A percentile compares a stretch with the other conserved stretches of the same genome.
Conservation (phyloP, 306 rosid genomes). For the Senna tora region DNA sequence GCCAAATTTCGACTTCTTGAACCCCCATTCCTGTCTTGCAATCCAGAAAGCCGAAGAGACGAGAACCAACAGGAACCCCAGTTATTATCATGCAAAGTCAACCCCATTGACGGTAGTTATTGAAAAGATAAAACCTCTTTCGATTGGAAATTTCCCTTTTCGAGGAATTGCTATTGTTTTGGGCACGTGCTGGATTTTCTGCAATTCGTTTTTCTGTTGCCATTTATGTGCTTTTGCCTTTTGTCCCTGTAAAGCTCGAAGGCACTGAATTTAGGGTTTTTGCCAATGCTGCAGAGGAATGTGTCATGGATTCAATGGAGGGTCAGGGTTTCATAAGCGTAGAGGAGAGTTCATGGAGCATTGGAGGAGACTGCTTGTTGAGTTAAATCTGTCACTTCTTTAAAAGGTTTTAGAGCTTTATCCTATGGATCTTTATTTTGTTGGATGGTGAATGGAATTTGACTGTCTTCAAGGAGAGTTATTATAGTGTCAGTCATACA, state of each 20-base stretch:
- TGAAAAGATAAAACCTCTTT: background rate
- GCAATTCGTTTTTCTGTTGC: constrained; percentile 29
- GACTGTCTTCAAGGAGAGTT: constrained; percentile 14
- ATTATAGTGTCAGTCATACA: constrained; percentile 16
- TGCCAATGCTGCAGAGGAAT: constrained; percentile 44
- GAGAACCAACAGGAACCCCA: background rate
- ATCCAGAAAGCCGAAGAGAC: constrained; percentile 32
- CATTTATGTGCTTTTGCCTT: constrained; percentile 29
- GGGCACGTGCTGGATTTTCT: constrained; percentile 37
- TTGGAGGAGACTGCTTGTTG: constrained; percentile 43
- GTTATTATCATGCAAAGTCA: constrained; percentile 17
- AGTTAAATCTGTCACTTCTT: constrained; percentile 50
- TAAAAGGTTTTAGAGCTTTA: constrained; percentile 46
- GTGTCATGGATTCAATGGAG: constrained; percentile 60
- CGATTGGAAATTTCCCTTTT: constrained; percentile 1
- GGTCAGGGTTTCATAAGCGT: constrained; percentile 46
- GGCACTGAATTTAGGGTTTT: constrained; percentile 61
- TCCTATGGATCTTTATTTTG: constrained; percentile 33
- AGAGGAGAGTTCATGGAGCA: constrained; percentile 41
- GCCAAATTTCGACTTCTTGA: constrained; percentile 29
- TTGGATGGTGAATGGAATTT: constrained; percentile 30
- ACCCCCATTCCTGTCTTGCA: constrained; percentile 36
- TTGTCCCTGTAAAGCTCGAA: constrained; percentile 1
- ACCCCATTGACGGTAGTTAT: constrained; percentile 44
- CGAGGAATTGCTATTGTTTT: constrained; percentile 25